Base-by-base conservation (phyloP, 148 eudicot genomes). In the Cornus florida region DNA sequence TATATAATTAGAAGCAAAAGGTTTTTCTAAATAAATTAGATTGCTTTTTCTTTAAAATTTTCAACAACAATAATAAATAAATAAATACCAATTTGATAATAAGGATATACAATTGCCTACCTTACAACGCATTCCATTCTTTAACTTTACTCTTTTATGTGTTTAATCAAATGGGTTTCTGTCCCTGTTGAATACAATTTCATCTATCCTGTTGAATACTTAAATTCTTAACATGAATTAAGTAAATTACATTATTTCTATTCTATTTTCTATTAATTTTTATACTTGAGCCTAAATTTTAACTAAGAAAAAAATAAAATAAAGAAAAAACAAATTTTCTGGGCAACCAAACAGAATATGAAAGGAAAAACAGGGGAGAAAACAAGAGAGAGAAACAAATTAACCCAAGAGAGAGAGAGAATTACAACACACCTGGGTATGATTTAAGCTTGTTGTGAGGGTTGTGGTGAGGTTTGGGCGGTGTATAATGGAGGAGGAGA, bases 401-500 rank as follows among this genome's bases (percentile, higher is more conserved):
- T 39, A 4, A 9, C 48, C 8, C 48, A 39, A 7, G 20, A 75
- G 57, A 60, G 10, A 32, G 60, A 28, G 12, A 48, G 14, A 48
- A 19, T 33, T 31, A 53, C 24, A 50, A 10, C 70, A 17, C 13
- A 68, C 77, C 77, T 53, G 73, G 67, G 78, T 50, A 46, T 9
- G 46, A 41, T 67, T 33, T 11, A 19, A 59, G 24, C 60, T 35
- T 4, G 35, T n/a, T n/a, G 32, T 13, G 4, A 70, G 7, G 28
- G 70, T 0, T 64, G 56, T 67, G 53, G 82, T 22, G 73, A n/a
- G 48, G 38, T 43, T 5, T 28, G 62, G 72, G 76, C 46, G 69
- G 68, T 13, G 12, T 3, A 10, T 24, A 24, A 23, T 22, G 62
- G 43, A 43, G 80, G 38, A 74, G 53, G 41, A 6, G 68, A 59